phyloP scores from a whole-genome alignment of 106 monocot genomes.

The Platanthera zijinensis region DNA sequence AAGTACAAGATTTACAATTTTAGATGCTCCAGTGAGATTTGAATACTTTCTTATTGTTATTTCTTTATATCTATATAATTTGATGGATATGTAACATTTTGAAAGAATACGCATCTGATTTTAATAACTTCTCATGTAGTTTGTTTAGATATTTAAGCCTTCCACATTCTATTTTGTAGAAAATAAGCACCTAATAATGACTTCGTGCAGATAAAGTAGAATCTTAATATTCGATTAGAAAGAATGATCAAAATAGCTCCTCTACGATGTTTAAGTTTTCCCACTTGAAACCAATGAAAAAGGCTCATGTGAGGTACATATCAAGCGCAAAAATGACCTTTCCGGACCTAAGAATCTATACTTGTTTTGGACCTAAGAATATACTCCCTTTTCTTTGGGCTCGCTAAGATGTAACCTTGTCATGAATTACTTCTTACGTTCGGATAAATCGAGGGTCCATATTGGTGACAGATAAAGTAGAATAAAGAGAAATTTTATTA shows the following conservation, averaged over 20 bases:
- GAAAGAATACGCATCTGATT: not conserved
- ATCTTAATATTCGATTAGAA: not conserved
- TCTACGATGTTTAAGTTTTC: not conserved
- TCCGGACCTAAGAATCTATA: no score
- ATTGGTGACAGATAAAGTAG: no score
- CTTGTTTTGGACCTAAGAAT: no score
- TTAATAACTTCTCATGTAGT: not conserved
- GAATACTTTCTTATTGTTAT: not conserved
- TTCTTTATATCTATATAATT: not conserved
- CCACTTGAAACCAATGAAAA: no score
- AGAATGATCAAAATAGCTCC: not conserved
- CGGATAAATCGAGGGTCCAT: no score
- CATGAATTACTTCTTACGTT: no score
- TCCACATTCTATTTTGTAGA: not conserved
- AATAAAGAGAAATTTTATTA: no score
- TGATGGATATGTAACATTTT: not conserved
- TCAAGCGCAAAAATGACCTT: no score
- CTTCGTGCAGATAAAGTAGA: not conserved
- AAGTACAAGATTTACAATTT: slow-evolving; percentile 86
- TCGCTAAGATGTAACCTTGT: no score
- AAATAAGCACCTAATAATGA: not conserved
- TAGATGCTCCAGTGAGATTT: slow-evolving; percentile 85
- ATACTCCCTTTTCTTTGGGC: no score
- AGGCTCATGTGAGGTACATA: no score
- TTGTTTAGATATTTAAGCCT: not conserved